Conservation (phyloP, 23 red algal species). For the Gracilariopsis chorda region DNA sequence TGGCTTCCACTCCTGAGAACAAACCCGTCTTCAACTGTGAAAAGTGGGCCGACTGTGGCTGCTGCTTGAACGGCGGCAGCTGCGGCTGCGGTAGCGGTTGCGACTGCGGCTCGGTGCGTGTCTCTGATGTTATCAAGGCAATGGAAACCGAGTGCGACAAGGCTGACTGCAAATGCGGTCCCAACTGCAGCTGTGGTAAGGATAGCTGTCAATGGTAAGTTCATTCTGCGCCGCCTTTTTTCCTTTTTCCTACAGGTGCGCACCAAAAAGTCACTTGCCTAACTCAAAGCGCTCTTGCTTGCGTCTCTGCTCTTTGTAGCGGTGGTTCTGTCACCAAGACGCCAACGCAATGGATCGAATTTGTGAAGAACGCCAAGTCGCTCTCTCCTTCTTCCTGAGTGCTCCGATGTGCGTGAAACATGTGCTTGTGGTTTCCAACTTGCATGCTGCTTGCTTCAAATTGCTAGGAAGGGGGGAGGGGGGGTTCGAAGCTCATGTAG, state of each 20-base stretch:
- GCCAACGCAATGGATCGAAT: conserved; percentile 39
- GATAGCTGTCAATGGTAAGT: conserved; percentile 20
- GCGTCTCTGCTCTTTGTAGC: background rate
- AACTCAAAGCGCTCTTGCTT: background rate
- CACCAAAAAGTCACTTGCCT: background rate
- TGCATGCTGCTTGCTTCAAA: background rate
- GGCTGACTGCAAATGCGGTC: conserved; percentile 17
- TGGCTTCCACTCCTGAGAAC: no score
- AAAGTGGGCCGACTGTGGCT: conserved; percentile 64
- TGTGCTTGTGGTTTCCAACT: background rate
- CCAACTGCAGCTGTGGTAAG: background rate
- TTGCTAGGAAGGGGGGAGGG: background rate
- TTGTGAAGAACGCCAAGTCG: conserved; percentile 19
- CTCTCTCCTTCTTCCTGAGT: background rate
- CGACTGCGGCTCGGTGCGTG: conserved; percentile 22
- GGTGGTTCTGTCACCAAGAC: background rate
- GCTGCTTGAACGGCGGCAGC: background rate
- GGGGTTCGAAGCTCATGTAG: no score
- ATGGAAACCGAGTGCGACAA: conserved; percentile 40
- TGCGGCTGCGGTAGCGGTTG: conserved; percentile 31
- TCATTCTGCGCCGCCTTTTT: background rate
- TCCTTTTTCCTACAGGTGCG: background rate
- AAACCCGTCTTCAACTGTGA: background rate
- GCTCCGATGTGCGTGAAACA: background rate
- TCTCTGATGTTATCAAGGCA: conserved; percentile 34